Percentiles rank a stretch among this genome's conserved stretches.
These are phyloP conservation scores for Venturia effusa DNA, from an alignment of 2,329 filamentous ascomycete genomes.

Conservation along the genomic window DNA sequence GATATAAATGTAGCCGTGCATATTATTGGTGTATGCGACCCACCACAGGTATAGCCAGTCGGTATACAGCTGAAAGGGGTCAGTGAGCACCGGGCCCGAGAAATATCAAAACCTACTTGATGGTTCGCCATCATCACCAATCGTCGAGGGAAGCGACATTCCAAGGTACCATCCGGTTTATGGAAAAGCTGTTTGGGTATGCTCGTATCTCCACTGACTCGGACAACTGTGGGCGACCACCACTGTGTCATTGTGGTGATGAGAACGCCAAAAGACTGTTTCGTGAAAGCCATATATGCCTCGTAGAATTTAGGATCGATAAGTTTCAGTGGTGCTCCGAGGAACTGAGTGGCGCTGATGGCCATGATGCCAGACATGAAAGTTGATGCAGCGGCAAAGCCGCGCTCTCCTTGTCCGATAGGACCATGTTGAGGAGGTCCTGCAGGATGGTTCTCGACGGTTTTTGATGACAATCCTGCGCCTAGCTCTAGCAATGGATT, in stretches of 20 bases:
- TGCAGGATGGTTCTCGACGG: slow-evolving; percentile 31
- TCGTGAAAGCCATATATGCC: slow-evolving; percentile 77
- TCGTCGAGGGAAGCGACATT: slow-evolving; percentile 71
- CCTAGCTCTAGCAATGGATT: slow-evolving; percentile 22
- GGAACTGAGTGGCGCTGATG: slow-evolving; percentile 57
- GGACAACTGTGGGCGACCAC: slow-evolving; percentile 75
- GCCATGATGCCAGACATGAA: slow-evolving; percentile 40
- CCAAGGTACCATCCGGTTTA: slow-evolving; percentile 59
- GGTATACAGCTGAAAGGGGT: slow-evolving; percentile 55
- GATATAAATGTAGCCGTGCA: slow-evolving; percentile 82
- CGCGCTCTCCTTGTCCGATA: slow-evolving; percentile 37
- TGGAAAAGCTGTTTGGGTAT: slow-evolving; percentile 64
- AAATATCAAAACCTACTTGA: slow-evolving; percentile 32
- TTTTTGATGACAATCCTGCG: slow-evolving; percentile 33
- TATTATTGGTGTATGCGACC: slow-evolving; percentile 75
- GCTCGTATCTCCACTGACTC: slow-evolving; percentile 73
- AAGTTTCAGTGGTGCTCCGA: slow-evolving; percentile 66
- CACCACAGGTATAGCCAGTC: slow-evolving; percentile 93
- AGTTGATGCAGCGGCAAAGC: slow-evolving; percentile 39
- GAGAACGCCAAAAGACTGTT: slow-evolving; percentile 69
- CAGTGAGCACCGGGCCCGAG: background rate
- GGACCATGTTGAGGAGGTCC: slow-evolving; percentile 35
- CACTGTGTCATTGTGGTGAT: slow-evolving; percentile 73
- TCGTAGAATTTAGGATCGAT: slow-evolving; percentile 71
- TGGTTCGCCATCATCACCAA: slow-evolving; percentile 81